Evolutionary conservation across 192 early-diverging fungal genomes (phyloP).

Genomic region (Backusella circina): DNA sequence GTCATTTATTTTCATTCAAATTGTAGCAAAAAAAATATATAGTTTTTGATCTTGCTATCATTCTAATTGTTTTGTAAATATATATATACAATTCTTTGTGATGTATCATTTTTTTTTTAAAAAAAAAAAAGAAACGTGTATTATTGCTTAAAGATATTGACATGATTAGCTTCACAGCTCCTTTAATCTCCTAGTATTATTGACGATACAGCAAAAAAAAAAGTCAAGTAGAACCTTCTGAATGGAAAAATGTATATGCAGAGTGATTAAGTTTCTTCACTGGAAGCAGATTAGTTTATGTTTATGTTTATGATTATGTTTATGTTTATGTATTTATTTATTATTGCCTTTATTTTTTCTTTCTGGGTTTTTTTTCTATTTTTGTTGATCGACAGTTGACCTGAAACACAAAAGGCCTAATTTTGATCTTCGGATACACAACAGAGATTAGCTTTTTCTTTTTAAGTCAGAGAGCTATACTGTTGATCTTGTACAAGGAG

Average conservation of each 20-base stretch:
- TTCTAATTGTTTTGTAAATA: not conserved
- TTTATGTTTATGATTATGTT: not conserved
- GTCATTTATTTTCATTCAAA: not conserved
- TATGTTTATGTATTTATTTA: not conserved
- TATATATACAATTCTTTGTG: not conserved
- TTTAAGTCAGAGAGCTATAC: not conserved
- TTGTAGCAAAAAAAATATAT: not conserved
- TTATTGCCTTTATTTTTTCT: not conserved
- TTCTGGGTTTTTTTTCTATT: not conserved
- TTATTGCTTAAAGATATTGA: not conserved
- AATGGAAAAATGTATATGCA: not conserved
- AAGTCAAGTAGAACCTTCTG: not conserved
- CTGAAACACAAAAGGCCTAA: not conserved
- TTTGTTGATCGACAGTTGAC: not conserved
- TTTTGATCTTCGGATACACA: conserved; percentile 4
- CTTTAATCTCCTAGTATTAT: not conserved
- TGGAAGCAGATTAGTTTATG: not conserved
- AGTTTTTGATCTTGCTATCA: not conserved
- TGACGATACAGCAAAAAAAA: not conserved
- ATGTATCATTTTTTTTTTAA: not conserved
- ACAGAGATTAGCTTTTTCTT: not conserved
- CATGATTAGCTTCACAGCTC: not conserved
- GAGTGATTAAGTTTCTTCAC: conserved; percentile 1
- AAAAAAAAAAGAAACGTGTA: not conserved
- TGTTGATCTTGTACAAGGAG: not conserved